Conservation (phyloP, 345 rosid genomes). For the Camelina sativa region DNA sequence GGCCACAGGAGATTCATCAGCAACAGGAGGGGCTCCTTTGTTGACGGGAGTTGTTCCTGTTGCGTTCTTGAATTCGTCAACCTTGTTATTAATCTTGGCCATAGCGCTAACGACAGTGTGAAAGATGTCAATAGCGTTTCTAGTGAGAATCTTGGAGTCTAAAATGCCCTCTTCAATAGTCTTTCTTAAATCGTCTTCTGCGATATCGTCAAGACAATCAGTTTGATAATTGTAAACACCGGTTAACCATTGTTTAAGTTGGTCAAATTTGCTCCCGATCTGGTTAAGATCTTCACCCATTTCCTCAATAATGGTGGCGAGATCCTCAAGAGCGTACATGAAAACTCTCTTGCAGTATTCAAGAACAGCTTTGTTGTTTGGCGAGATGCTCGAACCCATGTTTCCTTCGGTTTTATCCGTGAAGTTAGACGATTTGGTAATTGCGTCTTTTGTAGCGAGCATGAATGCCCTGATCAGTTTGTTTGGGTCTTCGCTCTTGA, state of each 20-base stretch:
- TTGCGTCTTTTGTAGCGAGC: constrained; percentile 44
- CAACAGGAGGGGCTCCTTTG: constrained; percentile 28
- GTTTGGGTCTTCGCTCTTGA: constrained; percentile 59
- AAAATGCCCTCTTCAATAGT: constrained; percentile 39
- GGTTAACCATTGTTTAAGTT: constrained; percentile 56
- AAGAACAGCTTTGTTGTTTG: constrained; percentile 49
- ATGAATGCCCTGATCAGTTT: constrained; percentile 52
- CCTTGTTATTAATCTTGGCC: constrained; percentile 41
- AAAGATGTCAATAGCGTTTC: constrained; percentile 67
- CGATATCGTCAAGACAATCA: constrained; percentile 63
- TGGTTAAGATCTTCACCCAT: constrained; percentile 47
- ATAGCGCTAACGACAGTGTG: constrained; percentile 47
- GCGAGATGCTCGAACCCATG: constrained; percentile 43
- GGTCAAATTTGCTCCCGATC: constrained; percentile 41
- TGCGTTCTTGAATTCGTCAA: constrained; percentile 34
- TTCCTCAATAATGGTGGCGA: constrained; percentile 41
- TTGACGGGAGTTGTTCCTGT: constrained; percentile 22
- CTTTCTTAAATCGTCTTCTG: constrained; percentile 39
- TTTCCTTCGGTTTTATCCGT: constrained; percentile 44
- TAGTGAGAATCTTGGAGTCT: constrained; percentile 47
- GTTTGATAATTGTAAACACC: constrained; percentile 62
- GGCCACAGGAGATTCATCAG: constrained; percentile 27
- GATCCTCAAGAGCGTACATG: constrained; percentile 47
- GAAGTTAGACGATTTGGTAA: constrained; percentile 47
- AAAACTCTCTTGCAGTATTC: constrained; percentile 48